Conservation (phyloP, 257 asterid species). For the Jaltomata sinuosa region DNA sequence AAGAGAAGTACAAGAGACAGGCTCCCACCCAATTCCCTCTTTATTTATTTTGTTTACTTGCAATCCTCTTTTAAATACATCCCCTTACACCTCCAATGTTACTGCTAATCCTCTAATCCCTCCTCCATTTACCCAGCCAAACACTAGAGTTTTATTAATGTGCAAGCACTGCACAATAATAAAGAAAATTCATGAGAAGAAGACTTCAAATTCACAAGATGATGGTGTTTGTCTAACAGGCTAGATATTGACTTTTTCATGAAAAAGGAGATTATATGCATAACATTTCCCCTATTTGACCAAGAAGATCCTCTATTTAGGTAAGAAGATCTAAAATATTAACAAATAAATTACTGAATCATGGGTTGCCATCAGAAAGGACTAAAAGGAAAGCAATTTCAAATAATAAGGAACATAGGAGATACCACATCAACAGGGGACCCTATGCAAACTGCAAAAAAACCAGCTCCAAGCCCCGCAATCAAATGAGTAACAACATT, state of each 20-base stretch:
- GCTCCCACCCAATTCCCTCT: neutral
- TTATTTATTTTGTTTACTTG: neutral
- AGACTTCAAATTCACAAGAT: neutral
- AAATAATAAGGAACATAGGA: neutral
- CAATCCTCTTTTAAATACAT: neutral
- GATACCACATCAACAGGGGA: conserved; percentile 98
- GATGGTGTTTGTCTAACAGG: neutral
- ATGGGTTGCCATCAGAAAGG: neutral
- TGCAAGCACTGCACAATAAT: neutral
- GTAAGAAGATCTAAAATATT: neutral
- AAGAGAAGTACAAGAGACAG: neutral
- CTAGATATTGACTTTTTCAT: neutral
- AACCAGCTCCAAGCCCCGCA: conserved; percentile 96
- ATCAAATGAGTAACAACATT: conserved; percentile 79
- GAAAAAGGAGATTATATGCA: neutral
- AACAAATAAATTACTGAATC: neutral
- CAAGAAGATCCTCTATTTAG: neutral
- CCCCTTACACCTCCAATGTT: neutral
- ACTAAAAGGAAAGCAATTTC: neutral
- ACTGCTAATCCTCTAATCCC: neutral
- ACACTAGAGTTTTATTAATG: neutral
- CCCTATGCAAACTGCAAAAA: conserved; percentile 94
- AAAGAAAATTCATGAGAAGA: neutral
- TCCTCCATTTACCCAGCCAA: neutral
- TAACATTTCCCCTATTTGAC: neutral